Base-by-base conservation (phyloP, 306 rosid genomes). In the Fragaria vesca region DNA sequence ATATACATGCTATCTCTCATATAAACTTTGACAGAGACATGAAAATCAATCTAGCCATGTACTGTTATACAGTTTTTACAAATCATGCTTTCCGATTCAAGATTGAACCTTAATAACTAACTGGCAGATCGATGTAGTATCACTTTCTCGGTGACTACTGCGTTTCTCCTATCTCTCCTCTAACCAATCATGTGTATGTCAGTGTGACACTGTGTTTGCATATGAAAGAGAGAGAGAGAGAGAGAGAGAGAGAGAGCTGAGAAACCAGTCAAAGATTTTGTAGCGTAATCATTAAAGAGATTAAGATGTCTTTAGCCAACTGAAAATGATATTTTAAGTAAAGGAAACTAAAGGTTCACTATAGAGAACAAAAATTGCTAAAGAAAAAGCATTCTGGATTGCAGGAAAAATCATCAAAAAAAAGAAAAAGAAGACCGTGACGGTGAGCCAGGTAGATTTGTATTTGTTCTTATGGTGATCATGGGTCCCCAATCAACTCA, bases 241-340 rank as follows among this genome's bases (percentile, higher is more conserved):
- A 55, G 5, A n/a, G 62, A 55, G 34, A 68, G 70, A 66, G 87
- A 65, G 77, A 77, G 83, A 32, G 79, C 46, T 43, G 46, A 77
- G 79, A 60, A 71, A 77, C 47, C 91, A 80, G 98, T 94, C 98
- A 94, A 90, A 88, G 96, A 90, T 92, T 86, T 87, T 83, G 91
- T 65, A 83, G 78, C 12, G 97, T 78, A 89, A 92, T 94, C 83
- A 94, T 92, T 90, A 89, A 90, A 94, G 93, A 69, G 50, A 77
- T 38, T 52, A 73, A 79, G 54, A 71, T 87, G 89, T 87, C 96
- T 90, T 90, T 90, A 81, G 81, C 78, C 83, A 80, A 71, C 82
- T 92, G 92, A 88, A 94, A 94, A 92, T 92, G 90, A 90, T 94
- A 90, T 89, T 94, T 94, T 90, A 90, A 90, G 91, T 81, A 90